Base-by-base conservation (phyloP, 2,329 filamentous ascomycete species). In the Pleomassaria siparia region DNA sequence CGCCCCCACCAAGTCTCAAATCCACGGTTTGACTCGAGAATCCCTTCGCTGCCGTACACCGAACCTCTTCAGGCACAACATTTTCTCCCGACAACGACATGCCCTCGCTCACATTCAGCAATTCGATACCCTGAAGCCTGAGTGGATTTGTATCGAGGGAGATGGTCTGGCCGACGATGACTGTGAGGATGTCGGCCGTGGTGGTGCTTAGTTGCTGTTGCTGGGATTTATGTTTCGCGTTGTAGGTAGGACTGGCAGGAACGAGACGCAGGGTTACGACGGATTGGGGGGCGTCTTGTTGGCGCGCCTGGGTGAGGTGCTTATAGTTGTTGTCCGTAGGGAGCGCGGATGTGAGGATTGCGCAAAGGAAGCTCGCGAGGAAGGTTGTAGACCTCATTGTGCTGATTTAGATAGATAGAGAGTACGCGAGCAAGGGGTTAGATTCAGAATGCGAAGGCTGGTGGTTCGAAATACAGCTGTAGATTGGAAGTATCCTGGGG, bases 341-440 rank as follows among this genome's bases (percentile, higher is more conserved):
- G 20, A 9, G 20, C 9, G 35, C 35, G 20, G 35, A 37, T 18
- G 18, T 24, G 39, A 28, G n/a, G 24, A 24, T 28, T 24, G 25
- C 10, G 39, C 9, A 16, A n/a, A 41, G 22, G 39, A 41, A n/a
- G 18, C 3, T 28, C 29, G 39, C n/a, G 39, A 41, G 26, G n/a
- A 15, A 10, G 22, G 16, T 26, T 12, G 29, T 4, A 15, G 22
- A 44, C 18, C 39, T 40, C 21, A 45, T 35, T 21, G 39, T 46
- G 47, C 18, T 25, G 47, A 33, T 47, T 41, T 41, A 21, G 22
- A 43, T n/a, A n/a, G n/a, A n/a, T n/a, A n/a, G n/a, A n/a, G n/a
- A n/a, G n/a, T 40, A 42, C 41, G 33, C 37, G 40, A 33, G 46
- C 29, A 45, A 21, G n/a, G 4, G 8, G 10, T 28, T 26, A 26